phyloP scores from a whole-genome alignment of 2,329 filamentous ascomycete genomes.

The Colletotrichum sp. region DNA sequence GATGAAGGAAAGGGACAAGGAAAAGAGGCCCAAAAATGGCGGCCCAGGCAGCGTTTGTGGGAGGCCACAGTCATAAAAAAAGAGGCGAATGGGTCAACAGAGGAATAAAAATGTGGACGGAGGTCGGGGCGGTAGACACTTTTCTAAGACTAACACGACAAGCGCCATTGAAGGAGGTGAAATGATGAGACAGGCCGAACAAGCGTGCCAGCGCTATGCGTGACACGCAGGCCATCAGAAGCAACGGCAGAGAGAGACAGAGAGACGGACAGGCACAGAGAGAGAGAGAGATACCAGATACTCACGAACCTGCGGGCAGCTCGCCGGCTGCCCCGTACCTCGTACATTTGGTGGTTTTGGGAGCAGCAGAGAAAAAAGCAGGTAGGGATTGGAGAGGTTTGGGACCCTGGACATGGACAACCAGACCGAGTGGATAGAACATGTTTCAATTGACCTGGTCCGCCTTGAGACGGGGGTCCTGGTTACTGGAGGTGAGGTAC shows the following conservation, averaged over 20 bases:
- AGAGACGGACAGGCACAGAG: neutral
- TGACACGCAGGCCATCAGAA: neutral
- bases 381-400: constrained; percentile 5
- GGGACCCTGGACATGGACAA: neutral
- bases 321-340: neutral
- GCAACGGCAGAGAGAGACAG: neutral
- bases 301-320: neutral
- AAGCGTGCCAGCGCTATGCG: neutral
- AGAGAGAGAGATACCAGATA: neutral
- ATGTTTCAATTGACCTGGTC: constrained; percentile 19
- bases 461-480: neutral
- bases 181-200: constrained; percentile 8
- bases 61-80: neutral
- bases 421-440: constrained; percentile 8
- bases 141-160: constrained; percentile 9
- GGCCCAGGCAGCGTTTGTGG: neutral
- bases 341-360: neutral
- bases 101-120: neutral
- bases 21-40: neutral
- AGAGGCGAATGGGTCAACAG: neutral
- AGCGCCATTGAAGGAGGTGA: neutral
- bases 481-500: neutral
- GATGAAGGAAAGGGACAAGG: neutral
- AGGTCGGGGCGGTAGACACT: neutral
- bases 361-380: neutral